A percentile compares a stretch with the other conserved stretches of the same genome.
phyloP scores from a whole-genome alignment of 352 stramenopile genomes.

The Phytophthora hibernalis region DNA sequence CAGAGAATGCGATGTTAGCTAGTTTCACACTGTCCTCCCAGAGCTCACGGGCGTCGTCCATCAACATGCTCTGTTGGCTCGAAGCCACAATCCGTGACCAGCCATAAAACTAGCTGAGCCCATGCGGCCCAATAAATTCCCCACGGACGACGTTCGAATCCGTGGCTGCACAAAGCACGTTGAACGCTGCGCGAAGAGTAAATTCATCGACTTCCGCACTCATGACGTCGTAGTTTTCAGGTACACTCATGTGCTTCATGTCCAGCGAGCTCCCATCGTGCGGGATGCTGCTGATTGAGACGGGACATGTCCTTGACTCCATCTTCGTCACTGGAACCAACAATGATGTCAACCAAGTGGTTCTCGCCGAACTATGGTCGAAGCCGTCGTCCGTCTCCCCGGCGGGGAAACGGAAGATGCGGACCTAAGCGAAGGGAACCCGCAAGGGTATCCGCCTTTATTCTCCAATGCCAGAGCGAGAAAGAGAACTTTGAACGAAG shows the following conservation, averaged over 20 bases:
- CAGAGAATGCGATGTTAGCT: slow-evolving; percentile 35
- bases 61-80: slow-evolving; percentile 57
- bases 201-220: slow-evolving; percentile 94
- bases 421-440: too few species aligned
- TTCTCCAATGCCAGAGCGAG: too few species aligned
- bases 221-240: slow-evolving; percentile 58
- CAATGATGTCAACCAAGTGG: slow-evolving; percentile 90
- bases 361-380: slow-evolving; percentile 95
- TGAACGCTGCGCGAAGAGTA: slow-evolving; percentile 90
- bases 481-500: too few species aligned
- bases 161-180: slow-evolving; percentile 59
- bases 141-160: slow-evolving; percentile 49
- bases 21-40: slow-evolving; percentile 46
- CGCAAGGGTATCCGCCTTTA: too few species aligned
- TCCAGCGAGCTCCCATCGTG: slow-evolving; percentile 58
- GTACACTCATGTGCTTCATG: slow-evolving; percentile 51
- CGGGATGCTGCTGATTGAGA: slow-evolving; percentile 69
- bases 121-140: slow-evolving; percentile 68
- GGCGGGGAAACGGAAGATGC: too few species aligned
- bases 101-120: slow-evolving; percentile 65
- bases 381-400: slow-evolving; percentile 91
- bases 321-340: slow-evolving; percentile 83
- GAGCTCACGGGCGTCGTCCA: slow-evolving; percentile 30
- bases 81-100: slow-evolving; percentile 58
- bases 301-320: slow-evolving; percentile 12